Conservation (phyloP, 164 flowering plant genomes). For the Vitis rotundifolia region DNA sequence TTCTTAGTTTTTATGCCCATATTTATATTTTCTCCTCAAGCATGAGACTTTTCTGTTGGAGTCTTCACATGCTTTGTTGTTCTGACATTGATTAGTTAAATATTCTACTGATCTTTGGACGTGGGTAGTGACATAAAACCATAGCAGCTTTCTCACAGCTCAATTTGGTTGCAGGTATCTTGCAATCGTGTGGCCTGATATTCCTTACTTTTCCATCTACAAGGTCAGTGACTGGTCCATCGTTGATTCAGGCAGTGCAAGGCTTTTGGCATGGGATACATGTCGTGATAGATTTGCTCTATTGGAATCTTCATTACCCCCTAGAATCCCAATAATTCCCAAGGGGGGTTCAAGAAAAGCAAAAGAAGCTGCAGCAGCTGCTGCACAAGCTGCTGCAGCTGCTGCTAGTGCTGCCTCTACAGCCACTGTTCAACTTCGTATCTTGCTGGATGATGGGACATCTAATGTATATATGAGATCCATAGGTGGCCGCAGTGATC, state of each 20-base stretch:
- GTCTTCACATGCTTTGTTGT: not conserved
- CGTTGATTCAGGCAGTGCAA: constrained; percentile 96
- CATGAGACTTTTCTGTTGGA: not conserved
- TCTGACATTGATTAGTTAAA: not conserved
- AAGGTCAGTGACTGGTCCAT: constrained; percentile 96
- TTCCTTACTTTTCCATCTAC: constrained; percentile 88
- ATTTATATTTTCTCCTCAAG: not conserved
- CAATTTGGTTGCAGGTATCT: constrained; percentile 67
- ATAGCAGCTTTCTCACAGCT: not conserved
- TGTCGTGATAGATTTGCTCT: constrained; percentile 95
- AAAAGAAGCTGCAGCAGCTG: constrained; percentile 97
- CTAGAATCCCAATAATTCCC: constrained; percentile 77
- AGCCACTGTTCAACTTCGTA: constrained; percentile 92
- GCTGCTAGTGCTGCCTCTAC: constrained; percentile 90
- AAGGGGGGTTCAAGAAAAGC: constrained; percentile 95
- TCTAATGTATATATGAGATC: constrained; percentile 89
- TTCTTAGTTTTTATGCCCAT: no score
- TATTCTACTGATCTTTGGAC: not conserved
- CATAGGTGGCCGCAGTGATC: constrained; percentile 83
- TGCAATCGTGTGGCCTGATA: constrained; percentile 97
- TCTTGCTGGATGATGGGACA: constrained; percentile 93
- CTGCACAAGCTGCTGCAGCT: constrained; percentile 93
- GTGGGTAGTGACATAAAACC: not conserved
- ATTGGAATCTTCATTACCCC: constrained; percentile 78
- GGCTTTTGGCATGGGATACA: constrained; percentile 97